Percentiles rank a stretch among this genome's conserved stretches.
These are phyloP conservation scores for Chalciporus pseudorubinellus DNA, from an alignment of 768 basidiomycete genomes.

Conservation along the genomic window DNA sequence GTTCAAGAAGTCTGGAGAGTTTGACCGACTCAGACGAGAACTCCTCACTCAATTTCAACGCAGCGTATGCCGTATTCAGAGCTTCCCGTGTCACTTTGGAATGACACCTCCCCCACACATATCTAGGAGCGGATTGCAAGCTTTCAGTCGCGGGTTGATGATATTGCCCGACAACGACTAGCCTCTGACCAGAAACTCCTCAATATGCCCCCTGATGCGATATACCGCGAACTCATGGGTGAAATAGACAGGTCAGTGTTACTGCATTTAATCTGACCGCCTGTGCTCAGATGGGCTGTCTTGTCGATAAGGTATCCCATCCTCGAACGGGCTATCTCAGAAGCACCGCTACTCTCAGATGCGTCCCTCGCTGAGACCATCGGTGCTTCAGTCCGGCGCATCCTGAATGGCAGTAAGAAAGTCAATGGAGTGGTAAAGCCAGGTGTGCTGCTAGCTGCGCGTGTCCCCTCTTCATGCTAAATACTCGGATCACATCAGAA, in stretches of 20 bases:
- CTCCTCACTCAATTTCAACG: conserved; percentile 59
- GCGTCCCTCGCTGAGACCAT: conserved; percentile 43
- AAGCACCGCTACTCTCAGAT: conserved; percentile 49
- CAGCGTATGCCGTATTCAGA: conserved; percentile 44
- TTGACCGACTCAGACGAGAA: conserved; percentile 67
- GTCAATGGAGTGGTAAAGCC: background rate
- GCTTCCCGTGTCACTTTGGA: background rate
- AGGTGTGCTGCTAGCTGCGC: background rate
- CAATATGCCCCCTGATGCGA: conserved; percentile 48
- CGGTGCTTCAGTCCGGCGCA: conserved; percentile 41
- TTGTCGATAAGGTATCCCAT: conserved; percentile 53
- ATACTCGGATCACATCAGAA: background rate
- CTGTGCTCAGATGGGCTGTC: background rate
- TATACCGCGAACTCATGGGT: conserved; percentile 64
- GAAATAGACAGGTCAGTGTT: conserved; percentile 62
- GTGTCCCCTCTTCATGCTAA: conserved; percentile 3
- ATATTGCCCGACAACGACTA: conserved; percentile 58
- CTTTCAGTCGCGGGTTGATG: conserved; percentile 58
- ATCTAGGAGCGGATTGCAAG: conserved; percentile 48
- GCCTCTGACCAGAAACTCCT: conserved; percentile 52
- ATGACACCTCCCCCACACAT: background rate
- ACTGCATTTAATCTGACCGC: background rate
- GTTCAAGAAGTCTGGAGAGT: conserved; percentile 80
- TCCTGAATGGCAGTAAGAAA: conserved; percentile 41
- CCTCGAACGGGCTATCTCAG: conserved; percentile 59